phyloP scores from a whole-genome alignment of 768 basidiomycete species.

The Cytidiella melzeri region DNA sequence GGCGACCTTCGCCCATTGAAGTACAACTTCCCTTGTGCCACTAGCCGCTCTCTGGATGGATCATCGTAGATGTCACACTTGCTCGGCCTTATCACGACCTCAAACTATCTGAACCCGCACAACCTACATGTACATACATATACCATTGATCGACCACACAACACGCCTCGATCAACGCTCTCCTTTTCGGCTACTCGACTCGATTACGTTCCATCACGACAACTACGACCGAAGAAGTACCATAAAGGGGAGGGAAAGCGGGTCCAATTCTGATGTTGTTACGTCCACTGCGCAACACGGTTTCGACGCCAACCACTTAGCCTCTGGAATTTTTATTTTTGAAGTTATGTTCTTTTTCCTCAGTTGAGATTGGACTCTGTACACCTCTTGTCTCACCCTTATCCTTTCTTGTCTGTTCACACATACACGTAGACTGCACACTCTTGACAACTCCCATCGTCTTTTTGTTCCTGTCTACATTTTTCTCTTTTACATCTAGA shows the following conservation, averaged over 20 bases:
- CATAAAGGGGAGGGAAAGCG: background rate
- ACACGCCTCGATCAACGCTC: background rate
- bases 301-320: background rate
- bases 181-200: background rate
- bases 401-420: background rate
- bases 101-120: too few relatives aligned
- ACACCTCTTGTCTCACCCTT: background rate
- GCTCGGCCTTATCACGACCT: too few relatives aligned
- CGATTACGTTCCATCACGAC: background rate
- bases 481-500: background rate
- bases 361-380: background rate
- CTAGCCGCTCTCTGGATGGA: too few relatives aligned
- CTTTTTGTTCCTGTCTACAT: background rate
- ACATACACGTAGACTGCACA: background rate
- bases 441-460: background rate
- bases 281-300: too few relatives aligned
- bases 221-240: background rate
- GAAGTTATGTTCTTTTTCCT: background rate
- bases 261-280: too few relatives aligned
- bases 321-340: background rate
- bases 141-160: background rate
- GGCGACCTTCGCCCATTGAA: conserved; percentile 7
- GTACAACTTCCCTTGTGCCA: too few relatives aligned
- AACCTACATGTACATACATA: background rate
- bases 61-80: too few relatives aligned